Evolutionary conservation across 352 stramenopile species (phyloP).

Genomic region (Globisporangium barbulae): DNA sequence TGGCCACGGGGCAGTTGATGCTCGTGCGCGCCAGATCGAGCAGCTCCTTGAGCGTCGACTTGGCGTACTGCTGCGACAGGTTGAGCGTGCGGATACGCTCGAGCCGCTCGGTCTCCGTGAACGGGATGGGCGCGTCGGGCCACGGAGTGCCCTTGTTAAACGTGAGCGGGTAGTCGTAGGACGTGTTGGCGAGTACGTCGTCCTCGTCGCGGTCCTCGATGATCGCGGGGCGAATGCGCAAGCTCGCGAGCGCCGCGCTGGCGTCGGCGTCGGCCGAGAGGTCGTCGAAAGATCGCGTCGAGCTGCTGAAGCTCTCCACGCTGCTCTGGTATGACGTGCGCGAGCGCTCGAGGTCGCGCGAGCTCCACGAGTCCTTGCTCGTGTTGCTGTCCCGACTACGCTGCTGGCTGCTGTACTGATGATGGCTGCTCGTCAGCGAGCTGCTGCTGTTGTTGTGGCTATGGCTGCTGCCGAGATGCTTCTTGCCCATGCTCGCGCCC

Average conservation of each 20-base stretch:
- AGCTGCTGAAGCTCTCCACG: conserved; percentile 24
- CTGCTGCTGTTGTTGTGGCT: conserved; percentile 37
- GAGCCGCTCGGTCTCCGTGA: conserved; percentile 50
- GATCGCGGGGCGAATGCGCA: conserved; percentile 16
- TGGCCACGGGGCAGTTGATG: conserved; percentile 65
- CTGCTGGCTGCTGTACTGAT: neutral
- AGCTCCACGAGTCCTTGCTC: conserved; percentile 32
- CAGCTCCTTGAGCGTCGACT: conserved; percentile 66
- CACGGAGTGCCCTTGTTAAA: conserved; percentile 75
- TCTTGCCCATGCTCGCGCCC: conserved; percentile 37
- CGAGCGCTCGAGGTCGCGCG: conserved; percentile 21
- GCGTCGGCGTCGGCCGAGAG: conserved; percentile 13
- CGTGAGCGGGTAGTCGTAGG: conserved; percentile 62
- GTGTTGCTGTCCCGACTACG: conserved; percentile 20
- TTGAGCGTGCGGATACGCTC: conserved; percentile 62
- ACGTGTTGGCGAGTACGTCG: conserved; percentile 53
- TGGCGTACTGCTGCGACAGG: conserved; percentile 74
- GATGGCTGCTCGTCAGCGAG: conserved; percentile 16
- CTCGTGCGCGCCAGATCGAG: conserved; percentile 69
- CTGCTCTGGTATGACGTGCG: conserved; percentile 21
- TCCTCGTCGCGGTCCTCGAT: conserved; percentile 40
- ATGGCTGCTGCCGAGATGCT: conserved; percentile 23
- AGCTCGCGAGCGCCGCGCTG: conserved; percentile 15
- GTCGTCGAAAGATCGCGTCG: conserved; percentile 16
- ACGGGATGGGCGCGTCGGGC: conserved; percentile 65